Evolutionary conservation across 1,284 basidiomycete species (phyloP), one percentile per base, ranked within the genome.

Genomic region (Apiotrichum sp.): DNA sequence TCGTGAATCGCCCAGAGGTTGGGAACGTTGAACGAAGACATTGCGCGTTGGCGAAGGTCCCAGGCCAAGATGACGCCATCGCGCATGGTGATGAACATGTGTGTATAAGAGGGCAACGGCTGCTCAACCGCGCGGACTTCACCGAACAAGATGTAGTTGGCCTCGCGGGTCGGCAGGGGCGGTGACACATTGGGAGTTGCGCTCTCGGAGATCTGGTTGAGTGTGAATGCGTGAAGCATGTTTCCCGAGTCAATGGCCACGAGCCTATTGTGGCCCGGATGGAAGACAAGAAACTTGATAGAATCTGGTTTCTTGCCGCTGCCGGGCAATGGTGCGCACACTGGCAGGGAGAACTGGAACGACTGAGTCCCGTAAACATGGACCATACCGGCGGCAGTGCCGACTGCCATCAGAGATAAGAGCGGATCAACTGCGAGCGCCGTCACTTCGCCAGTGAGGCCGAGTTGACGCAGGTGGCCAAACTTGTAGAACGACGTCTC

Each of bases 1-100:
- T 92, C 86, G 65, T 89, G 86, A 46, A 83, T 68, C 50, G 78
- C 80, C 89, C 89, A 92, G 61, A 87, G 77, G 66, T 89, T 89
- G 0, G 83, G 84, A 44, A 87, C 81, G 16, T 75, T 79, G 65
- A 85, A 89, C 54, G 62, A 61, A 2, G 87, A 87, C 59, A 85
- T 79, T 34, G 81, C 77, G 29, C 82, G 74, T 61, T 86, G 86
- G 6, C 81, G 76, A 22, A 89, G 64, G 68, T 91, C 88, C 67
- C 85, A 89, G 3, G 86, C 84, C 58, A 82, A 60, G 3, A 70
- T 73, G 6, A 66, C 67, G 8, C 77, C 77, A 58, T 77, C 74
- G 45, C 68, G 69, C 51, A 77, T 62, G 3, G 71, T 71, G 16
- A 77, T 54, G 60, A 74, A 71, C 35, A 77, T 58, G 60, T 75